phyloP scores from a whole-genome alignment of 1,284 basidiomycete species.

The Chalciporus sp. region DNA sequence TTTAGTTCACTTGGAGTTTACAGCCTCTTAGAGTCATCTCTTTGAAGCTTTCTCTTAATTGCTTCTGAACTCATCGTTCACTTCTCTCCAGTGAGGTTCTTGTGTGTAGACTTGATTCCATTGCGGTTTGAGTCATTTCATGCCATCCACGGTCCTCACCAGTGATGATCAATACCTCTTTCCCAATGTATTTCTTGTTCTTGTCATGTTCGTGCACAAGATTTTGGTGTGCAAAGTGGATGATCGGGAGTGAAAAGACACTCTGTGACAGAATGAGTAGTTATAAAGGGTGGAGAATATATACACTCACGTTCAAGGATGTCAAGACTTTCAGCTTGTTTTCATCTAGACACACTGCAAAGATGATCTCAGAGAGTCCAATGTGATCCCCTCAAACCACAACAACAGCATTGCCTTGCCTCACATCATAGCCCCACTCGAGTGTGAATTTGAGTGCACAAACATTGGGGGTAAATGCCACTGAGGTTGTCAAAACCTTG shows the following conservation, averaged over 20 bases:
- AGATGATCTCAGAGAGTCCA: neutral
- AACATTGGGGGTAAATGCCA: neutral
- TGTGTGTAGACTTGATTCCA: too few relatives aligned
- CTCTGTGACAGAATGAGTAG: neutral
- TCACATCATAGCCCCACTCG: neutral
- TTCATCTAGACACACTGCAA: neutral
- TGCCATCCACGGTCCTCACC: neutral
- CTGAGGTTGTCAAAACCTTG: neutral
- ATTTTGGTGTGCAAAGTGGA: neutral
- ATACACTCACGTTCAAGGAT: neutral
- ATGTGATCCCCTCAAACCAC: neutral
- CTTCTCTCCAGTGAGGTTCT: too few relatives aligned
- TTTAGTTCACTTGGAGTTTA: too few relatives aligned
- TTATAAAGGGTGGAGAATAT: neutral
- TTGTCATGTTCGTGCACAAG: neutral
- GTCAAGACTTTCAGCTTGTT: neutral
- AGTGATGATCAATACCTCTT: constrained; percentile 3
- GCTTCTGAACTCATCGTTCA: too few relatives aligned
- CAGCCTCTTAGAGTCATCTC: too few relatives aligned
- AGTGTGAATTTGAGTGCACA: neutral
- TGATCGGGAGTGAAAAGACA: neutral
- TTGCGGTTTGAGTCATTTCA: too few relatives aligned
- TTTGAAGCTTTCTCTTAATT: too few relatives aligned
- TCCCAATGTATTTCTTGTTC: neutral
- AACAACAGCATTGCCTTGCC: neutral